Conservation (phyloP, 352 stramenopile genomes). For the Pythium dissotocum region DNA sequence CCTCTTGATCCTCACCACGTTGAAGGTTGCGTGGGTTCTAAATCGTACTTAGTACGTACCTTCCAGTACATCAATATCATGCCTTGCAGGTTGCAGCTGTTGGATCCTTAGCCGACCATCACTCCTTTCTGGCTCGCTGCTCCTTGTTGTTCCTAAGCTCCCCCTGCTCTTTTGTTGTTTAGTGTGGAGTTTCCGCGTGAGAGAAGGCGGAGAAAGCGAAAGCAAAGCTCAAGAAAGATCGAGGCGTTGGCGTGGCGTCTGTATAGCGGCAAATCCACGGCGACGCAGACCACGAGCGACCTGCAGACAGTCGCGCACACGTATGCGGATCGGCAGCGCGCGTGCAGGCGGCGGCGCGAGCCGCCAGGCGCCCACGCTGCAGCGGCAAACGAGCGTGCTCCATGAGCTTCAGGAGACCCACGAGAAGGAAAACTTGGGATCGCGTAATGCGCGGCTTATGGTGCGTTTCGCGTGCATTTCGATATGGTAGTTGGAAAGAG, state of each 20-base stretch:
- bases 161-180: not conserved
- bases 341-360: conserved; percentile 10
- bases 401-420: conserved; percentile 79
- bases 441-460: conserved; percentile 76
- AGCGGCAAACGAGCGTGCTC: conserved; percentile 75
- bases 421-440: conserved; percentile 71
- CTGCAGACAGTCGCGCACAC: not conserved
- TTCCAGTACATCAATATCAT: not conserved
- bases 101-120: conserved; percentile 29
- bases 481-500: not conserved
- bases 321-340: conserved; percentile 35
- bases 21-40: conserved; percentile 6
- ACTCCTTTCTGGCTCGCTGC: conserved; percentile 17
- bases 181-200: conserved; percentile 7
- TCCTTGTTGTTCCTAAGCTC: conserved; percentile 7
- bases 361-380: conserved; percentile 27
- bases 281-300: not conserved
- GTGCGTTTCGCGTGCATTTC: conserved; percentile 25
- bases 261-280: not conserved
- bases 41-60: conserved; percentile 19
- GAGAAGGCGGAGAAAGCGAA: not conserved
- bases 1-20: not conserved
- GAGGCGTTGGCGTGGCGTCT: not conserved
- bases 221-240: not conserved
- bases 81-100: conserved; percentile 16